A percentile compares a stretch with the other conserved stretches of the same genome.
Evolutionary conservation across 2,329 filamentous ascomycete genomes (phyloP).

Genomic region (Aspergillus brasiliensis): DNA sequence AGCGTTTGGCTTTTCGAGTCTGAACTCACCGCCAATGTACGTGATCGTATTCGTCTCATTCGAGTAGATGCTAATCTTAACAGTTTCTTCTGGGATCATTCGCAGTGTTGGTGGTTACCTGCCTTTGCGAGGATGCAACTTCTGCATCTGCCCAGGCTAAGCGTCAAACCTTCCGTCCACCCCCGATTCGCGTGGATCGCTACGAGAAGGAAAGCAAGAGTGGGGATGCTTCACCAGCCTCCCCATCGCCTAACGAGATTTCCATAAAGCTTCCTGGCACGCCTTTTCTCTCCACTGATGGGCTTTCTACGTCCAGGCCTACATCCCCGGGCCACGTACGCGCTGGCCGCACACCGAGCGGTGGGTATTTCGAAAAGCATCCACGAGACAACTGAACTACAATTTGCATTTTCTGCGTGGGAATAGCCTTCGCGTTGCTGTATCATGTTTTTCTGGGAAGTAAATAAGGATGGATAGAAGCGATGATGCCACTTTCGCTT

Average conservation of each 20-base stretch:
- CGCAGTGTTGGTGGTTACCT: conserved; percentile 79
- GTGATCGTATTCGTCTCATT: conserved; percentile 38
- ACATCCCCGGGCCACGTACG: conserved; percentile 52
- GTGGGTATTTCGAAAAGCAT: conserved; percentile 43
- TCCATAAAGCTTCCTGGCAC: conserved; percentile 50
- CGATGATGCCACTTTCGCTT: conserved; percentile 5
- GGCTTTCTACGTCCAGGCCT: conserved; percentile 56
- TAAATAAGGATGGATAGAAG: conserved; percentile 24
- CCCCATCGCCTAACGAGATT: conserved; percentile 45
- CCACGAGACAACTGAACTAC: conserved; percentile 25
- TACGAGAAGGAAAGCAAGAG: conserved; percentile 75
- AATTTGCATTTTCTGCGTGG: conserved; percentile 21
- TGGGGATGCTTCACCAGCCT: conserved; percentile 28
- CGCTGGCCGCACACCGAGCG: conserved; percentile 37
- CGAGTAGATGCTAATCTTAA: conserved; percentile 11
- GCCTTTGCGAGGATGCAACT: conserved; percentile 71
- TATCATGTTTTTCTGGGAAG: conserved; percentile 13
- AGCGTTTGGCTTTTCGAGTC: conserved; percentile 87
- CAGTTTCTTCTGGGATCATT: conserved; percentile 82
- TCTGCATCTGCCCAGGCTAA: conserved; percentile 23
- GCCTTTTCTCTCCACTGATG: conserved; percentile 50
- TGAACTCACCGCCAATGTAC: conserved; percentile 69
- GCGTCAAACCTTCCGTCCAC: conserved; percentile 56
- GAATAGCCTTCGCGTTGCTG: conserved; percentile 14
- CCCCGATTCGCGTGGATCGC: conserved; percentile 61